Evolutionary conservation across 2,329 filamentous ascomycete species (phyloP).

Genomic region (Corniculantispora saksenae): DNA sequence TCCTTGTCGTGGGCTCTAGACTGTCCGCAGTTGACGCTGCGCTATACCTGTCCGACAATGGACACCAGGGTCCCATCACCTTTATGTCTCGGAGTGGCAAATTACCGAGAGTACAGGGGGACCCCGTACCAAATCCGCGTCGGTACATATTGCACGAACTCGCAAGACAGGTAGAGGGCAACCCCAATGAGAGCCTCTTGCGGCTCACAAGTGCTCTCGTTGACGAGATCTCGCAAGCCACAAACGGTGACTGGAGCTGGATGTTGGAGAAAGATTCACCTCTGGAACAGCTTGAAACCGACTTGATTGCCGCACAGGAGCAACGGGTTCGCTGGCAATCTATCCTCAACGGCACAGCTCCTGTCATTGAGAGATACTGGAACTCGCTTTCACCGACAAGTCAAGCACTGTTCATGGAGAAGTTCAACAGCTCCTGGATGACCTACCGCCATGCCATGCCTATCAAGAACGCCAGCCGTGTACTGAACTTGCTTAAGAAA

Average conservation of each 20-base stretch:
- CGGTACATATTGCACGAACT: constrained; percentile 15
- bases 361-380: constrained; percentile 17
- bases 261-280: constrained; percentile 11
- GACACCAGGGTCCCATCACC: constrained; percentile 15
- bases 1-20: constrained; percentile 12
- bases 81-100: constrained; percentile 19
- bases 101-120: constrained; percentile 14
- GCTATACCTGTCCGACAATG: constrained; percentile 9
- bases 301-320: constrained; percentile 1
- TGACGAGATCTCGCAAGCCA: constrained; percentile 11
- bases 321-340: constrained; percentile 13
- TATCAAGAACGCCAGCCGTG: constrained; percentile 6
- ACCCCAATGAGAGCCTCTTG: constrained; percentile 6
- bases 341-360: constrained; percentile 13
- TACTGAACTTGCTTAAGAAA: not conserved
- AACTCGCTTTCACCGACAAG: constrained; percentile 3
- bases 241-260: constrained; percentile 18
- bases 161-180: constrained; percentile 11
- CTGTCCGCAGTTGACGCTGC: constrained; percentile 16
- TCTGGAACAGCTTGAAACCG: constrained; percentile 10
- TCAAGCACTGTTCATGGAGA: constrained; percentile 14
- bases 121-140: constrained; percentile 9
- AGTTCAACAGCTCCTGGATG: constrained; percentile 18
- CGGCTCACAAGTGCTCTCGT: constrained; percentile 1
- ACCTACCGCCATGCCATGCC: constrained; percentile 19